Percentiles rank a stretch among this genome's conserved stretches.
These are phyloP conservation scores for Plasmodium inui DNA, from an alignment of 169 alveolate genomes.

Conservation along the genomic window DNA sequence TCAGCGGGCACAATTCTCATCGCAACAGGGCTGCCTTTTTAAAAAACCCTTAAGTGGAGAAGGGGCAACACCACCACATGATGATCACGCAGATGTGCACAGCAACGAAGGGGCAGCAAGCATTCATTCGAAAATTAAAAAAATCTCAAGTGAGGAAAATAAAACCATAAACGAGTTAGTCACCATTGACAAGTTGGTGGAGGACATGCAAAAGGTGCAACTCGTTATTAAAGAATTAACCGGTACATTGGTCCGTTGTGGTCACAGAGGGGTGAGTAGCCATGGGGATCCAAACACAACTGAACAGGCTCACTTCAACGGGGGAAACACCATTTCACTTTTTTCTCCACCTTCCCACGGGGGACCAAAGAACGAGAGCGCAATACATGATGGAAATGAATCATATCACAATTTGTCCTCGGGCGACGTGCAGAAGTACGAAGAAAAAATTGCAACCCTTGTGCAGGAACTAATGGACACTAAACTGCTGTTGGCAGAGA, in stretches of 20 bases:
- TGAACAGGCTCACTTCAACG: background rate
- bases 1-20: background rate
- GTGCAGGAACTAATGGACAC: constrained; percentile 21
- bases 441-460: background rate
- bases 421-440: background rate
- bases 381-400: background rate
- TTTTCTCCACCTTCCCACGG: background rate
- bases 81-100: background rate
- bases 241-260: background rate
- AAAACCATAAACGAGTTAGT: background rate
- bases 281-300: background rate
- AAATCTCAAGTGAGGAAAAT: background rate
- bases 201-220: background rate
- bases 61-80: background rate
- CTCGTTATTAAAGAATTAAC: background rate
- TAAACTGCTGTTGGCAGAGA: constrained; percentile 23
- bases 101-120: background rate
- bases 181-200: background rate
- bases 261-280: background rate
- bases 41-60: background rate
- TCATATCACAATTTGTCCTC: background rate
- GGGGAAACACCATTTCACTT: background rate
- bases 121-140: background rate
- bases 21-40: background rate
- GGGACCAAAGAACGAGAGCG: background rate